Evolutionary conservation across 1,284 basidiomycete genomes (phyloP).

Genomic region (Prillingera fragicola): DNA sequence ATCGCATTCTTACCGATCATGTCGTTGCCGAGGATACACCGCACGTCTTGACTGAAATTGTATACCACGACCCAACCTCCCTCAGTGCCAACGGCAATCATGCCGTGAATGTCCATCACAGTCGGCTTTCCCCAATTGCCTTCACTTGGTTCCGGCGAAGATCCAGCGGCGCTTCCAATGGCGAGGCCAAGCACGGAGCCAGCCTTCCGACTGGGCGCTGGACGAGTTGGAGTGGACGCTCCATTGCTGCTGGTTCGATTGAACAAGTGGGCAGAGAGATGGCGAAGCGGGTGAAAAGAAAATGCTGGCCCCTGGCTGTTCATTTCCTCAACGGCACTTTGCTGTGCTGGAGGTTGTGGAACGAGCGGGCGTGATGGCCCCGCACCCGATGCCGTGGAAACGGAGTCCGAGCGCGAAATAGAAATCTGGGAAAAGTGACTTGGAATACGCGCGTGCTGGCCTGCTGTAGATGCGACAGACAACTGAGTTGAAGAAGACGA

Average conservation of each 20-base stretch:
- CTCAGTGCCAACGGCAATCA: slow-evolving; percentile 84
- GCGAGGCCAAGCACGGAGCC: slow-evolving; percentile 55
- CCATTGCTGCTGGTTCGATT: slow-evolving; percentile 14
- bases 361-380: slow-evolving; percentile 3
- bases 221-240: slow-evolving; percentile 2
- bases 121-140: slow-evolving; percentile 60
- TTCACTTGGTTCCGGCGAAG: neutral
- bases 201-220: slow-evolving; percentile 45
- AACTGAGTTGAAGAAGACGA: slow-evolving; percentile 61
- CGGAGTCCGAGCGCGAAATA: slow-evolving; percentile 33
- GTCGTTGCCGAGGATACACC: slow-evolving; percentile 68
- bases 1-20: slow-evolving; percentile 54
- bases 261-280: slow-evolving; percentile 56
- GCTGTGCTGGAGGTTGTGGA: neutral
- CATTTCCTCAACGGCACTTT: slow-evolving; percentile 20
- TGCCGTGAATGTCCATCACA: slow-evolving; percentile 75
- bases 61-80: slow-evolving; percentile 75
- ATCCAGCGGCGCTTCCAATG: neutral
- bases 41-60: slow-evolving; percentile 82
- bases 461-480: slow-evolving; percentile 14
- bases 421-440: slow-evolving; percentile 43
- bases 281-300: slow-evolving; percentile 54
- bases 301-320: slow-evolving; percentile 27
- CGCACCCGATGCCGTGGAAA: slow-evolving; percentile 25
- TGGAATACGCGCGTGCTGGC: slow-evolving; percentile 22